Conservation (phyloP, 2,329 filamentous ascomycete genomes). For the Colletotrichum theobromicola region DNA sequence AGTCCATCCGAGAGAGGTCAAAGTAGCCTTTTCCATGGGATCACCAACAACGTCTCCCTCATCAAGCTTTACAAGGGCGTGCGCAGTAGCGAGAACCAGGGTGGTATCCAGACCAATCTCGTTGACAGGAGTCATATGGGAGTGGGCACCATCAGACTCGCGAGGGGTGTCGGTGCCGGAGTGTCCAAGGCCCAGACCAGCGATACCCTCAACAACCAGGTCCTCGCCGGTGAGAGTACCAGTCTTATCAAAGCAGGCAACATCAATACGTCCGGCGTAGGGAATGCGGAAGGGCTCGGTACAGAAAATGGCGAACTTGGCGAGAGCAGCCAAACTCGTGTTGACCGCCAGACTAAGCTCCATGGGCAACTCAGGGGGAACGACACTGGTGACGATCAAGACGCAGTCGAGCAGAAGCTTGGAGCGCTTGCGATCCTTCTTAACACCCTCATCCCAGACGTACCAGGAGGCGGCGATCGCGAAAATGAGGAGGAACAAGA, state of each 20-base stretch:
- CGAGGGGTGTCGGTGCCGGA: constrained; percentile 66
- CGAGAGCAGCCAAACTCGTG: constrained; percentile 91
- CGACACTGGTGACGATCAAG: constrained; percentile 96
- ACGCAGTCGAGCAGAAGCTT: constrained; percentile 97
- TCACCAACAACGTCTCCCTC: constrained; percentile 98
- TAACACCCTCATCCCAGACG: constrained; percentile 96
- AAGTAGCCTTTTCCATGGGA: constrained; percentile 97
- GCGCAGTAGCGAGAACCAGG: constrained; percentile 90
- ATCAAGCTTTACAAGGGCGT: constrained; percentile 93
- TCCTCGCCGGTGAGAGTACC: constrained; percentile 97
- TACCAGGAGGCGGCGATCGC: constrained; percentile 98
- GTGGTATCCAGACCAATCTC: constrained; percentile 82
- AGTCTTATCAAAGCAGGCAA: constrained; percentile 99
- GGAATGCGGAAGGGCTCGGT: constrained; percentile 99
- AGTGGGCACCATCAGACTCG: constrained; percentile 84
- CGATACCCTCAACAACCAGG: constrained; percentile 94
- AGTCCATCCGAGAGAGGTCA: constrained; percentile 87
- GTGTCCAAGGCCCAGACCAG: constrained; percentile 79
- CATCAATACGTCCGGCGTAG: constrained; percentile 91
- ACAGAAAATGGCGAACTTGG: constrained; percentile 96
- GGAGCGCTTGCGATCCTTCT: constrained; percentile 92
- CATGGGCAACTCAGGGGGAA: constrained; percentile 98
- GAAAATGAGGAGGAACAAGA: constrained; percentile 94
- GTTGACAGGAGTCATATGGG: constrained; percentile 73
- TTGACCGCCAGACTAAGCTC: constrained; percentile 97